A percentile compares a stretch with the other conserved stretches of the same genome.
Evolutionary conservation across 2,329 filamentous ascomycete species (phyloP).

Genomic region (Arthrobotrys megalospora): DNA sequence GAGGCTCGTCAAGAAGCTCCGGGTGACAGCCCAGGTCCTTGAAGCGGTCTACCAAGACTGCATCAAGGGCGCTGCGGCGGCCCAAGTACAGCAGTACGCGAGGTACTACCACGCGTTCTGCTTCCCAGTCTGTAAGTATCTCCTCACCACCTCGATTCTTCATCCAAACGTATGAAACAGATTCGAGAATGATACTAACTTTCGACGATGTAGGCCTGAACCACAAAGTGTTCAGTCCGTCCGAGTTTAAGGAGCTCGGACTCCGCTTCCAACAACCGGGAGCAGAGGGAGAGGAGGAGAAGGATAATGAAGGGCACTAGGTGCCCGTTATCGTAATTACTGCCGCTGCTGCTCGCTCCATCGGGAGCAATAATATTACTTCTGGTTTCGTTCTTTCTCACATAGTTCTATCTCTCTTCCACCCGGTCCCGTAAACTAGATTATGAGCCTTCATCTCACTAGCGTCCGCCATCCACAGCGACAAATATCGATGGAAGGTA

Average conservation of each 20-base stretch:
- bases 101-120: constrained; percentile 49
- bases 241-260: constrained; percentile 19
- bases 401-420: no score
- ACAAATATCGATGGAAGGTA: no score
- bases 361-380: not conserved
- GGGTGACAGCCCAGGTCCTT: constrained; percentile 38
- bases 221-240: constrained; percentile 40
- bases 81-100: constrained; percentile 22
- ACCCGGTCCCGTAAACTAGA: no score
- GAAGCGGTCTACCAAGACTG: constrained; percentile 37
- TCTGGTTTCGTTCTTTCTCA: not conserved
- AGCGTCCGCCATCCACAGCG: no score
- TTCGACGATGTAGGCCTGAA: constrained; percentile 18
- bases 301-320: not conserved
- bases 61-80: not conserved
- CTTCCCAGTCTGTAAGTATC: constrained; percentile 38
- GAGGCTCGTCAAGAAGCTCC: constrained; percentile 34
- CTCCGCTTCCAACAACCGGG: not conserved
- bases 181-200: constrained; percentile 1
- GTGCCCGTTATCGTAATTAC: constrained; percentile 2
- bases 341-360: not conserved
- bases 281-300: not conserved
- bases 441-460: no score
- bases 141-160: not conserved
- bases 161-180: not conserved